Conservation (phyloP, 768 basidiomycete species). For the Dioszegia aurantiaca region DNA sequence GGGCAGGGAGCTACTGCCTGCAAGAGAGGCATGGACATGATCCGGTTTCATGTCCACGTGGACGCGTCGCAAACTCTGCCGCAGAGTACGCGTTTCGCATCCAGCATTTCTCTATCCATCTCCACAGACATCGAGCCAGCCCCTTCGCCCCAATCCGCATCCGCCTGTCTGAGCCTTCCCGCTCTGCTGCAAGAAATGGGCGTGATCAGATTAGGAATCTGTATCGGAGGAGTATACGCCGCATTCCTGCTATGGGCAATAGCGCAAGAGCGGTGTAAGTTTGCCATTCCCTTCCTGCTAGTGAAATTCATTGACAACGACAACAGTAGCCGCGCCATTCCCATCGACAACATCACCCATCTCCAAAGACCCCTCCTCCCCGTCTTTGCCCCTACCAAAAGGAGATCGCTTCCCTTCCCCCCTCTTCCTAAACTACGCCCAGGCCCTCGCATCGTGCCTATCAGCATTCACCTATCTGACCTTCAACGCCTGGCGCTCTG, state of each 20-base stretch:
- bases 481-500: constrained; percentile 31
- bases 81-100: too few species aligned
- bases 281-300: not conserved
- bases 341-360: constrained; percentile 13
- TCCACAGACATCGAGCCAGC: too few species aligned
- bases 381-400: constrained; percentile 10
- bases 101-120: not conserved
- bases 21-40: too few species aligned
- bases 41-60: too few species aligned
- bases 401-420: constrained; percentile 50
- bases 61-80: too few species aligned
- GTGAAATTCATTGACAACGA: not conserved
- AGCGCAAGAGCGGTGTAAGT: constrained; percentile 85
- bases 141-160: too few species aligned
- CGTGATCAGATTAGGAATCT: constrained; percentile 59
- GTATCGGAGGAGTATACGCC: constrained; percentile 82
- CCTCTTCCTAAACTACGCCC: constrained; percentile 47
- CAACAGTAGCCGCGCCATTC: constrained; percentile 47
- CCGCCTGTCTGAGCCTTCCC: too few species aligned
- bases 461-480: constrained; percentile 42
- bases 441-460: constrained; percentile 44
- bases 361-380: not conserved
- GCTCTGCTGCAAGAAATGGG: constrained; percentile 20
- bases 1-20: too few species aligned
- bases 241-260: constrained; percentile 92